Conservation (phyloP, 2,329 filamentous ascomycete species). For the Monosporascus sp. region DNA sequence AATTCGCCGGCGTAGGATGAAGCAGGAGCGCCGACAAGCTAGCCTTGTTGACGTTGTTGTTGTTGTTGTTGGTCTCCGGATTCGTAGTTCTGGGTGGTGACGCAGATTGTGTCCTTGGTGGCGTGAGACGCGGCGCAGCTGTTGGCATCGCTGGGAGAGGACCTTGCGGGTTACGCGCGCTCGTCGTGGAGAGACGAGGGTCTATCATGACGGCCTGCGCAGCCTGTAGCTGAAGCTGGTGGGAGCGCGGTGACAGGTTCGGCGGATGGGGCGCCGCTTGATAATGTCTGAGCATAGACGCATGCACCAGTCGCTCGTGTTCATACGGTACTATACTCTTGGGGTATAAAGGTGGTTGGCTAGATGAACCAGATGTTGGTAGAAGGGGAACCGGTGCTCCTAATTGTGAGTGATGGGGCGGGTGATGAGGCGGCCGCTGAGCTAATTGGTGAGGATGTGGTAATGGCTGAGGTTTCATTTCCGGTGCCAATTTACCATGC, state of each 20-base stretch:
- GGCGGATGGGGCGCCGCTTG: slow-evolving; percentile 24
- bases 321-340: slow-evolving; percentile 16
- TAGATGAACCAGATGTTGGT: slow-evolving; percentile 9
- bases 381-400: slow-evolving; percentile 11
- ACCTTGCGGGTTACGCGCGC: slow-evolving; percentile 34
- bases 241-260: slow-evolving; percentile 34
- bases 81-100: slow-evolving; percentile 42
- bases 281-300: slow-evolving; percentile 11
- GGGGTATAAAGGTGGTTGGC: slow-evolving; percentile 17
- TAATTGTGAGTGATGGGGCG: slow-evolving; percentile 14
- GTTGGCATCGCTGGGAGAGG: slow-evolving; percentile 36
- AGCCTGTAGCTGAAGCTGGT: slow-evolving; percentile 38
- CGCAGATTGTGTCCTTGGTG: slow-evolving; percentile 42
- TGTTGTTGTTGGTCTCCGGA: slow-evolving; percentile 21
- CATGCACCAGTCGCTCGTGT: slow-evolving; percentile 19
- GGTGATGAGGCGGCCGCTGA: slow-evolving; percentile 12
- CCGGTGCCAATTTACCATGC: slow-evolving; percentile 19
- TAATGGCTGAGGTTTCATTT: slow-evolving; percentile 19
- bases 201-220: slow-evolving; percentile 36
- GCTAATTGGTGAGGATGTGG: slow-evolving; percentile 11
- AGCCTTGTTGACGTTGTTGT: slow-evolving; percentile 31
- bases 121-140: slow-evolving; percentile 28
- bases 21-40: slow-evolving; percentile 43
- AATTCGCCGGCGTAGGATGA: slow-evolving; percentile 43
- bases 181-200: slow-evolving; percentile 27